Base-by-base conservation (phyloP, 116 monocot genomes). In the Posidonia oceanica region DNA sequence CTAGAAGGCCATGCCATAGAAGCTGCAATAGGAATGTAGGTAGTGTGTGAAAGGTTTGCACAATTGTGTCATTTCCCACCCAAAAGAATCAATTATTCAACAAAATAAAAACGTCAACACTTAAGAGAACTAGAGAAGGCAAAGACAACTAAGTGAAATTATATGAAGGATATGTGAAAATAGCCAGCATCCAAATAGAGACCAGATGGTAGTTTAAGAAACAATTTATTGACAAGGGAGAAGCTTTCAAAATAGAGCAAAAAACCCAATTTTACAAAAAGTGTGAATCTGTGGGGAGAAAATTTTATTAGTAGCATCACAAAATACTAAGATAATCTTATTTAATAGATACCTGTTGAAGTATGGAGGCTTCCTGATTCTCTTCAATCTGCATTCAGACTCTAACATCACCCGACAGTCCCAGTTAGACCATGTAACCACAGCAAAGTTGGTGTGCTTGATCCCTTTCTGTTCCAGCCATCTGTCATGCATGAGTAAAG, bases 401-500 rank as follows among this genome's bases (percentile, higher is more conserved):
- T 85, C 85, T 64, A 86, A 66, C 87, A 83, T 98, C 42, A 84
- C 77, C 48, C 81, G 87, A 64, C 93, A 93, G 67, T 98, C 98
- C 98, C 93, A 98, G 67, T 88, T 78, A 66, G 82, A 82, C 98
- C 98, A 98, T 75, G 98, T 90, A 69, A 98, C 98, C 7, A 98
- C 84, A 70, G 89, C 93, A 83, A 98, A 98, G 39, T 78, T 93
- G 59, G 81, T 83, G 36, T 93, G 76, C 69, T 98, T 98, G 18
- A 98, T 90, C 8, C 98, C 93, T 73, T 88, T 93, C n/a, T 84
- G 82, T 73, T 98, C 98, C 79, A 98, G 71, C 98, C 98, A 98
- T 58, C 80, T 88, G 65, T 98, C 98, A 81, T 98, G 98, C 93
- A 93, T 83, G 29, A 88, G 79, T 40, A 98, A 75, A 74, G 93